Conservation (phyloP, 2,329 filamentous ascomycete species). For the Metarhizium sp. region DNA sequence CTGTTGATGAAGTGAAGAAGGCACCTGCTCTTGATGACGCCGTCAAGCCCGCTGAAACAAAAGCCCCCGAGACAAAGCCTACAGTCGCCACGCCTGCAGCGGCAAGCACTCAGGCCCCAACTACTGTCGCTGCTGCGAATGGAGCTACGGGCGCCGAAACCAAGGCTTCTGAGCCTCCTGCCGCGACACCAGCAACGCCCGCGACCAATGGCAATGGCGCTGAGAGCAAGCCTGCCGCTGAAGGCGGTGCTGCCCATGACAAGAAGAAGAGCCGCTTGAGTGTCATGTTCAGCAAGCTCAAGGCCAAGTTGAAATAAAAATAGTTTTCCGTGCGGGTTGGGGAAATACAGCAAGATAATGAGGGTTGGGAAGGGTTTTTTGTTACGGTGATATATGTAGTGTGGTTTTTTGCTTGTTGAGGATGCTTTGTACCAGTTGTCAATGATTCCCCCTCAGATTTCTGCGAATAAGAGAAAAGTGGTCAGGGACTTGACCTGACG, state of each 20-base stretch:
- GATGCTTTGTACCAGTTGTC: slow-evolving; percentile 24
- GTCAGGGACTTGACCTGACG: slow-evolving; percentile 5
- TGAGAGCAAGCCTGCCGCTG: slow-evolving; percentile 3
- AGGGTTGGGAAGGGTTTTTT: slow-evolving; percentile 6
- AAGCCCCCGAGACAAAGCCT: slow-evolving; percentile 4
- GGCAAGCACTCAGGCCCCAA: slow-evolving; percentile 9
- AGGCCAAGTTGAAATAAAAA: slow-evolving; percentile 32
- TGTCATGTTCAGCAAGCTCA: slow-evolving; percentile 50
- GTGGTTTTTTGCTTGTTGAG: slow-evolving; percentile 22
- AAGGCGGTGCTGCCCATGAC: slow-evolving; percentile 34
- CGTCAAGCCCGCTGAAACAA: slow-evolving; percentile 9
- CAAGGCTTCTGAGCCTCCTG: slow-evolving; percentile 10
- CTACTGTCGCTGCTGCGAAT: slow-evolving; percentile 11
- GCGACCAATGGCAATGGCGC: slow-evolving; percentile 2
- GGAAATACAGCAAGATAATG: slow-evolving; percentile 12
- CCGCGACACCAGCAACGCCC: neutral
- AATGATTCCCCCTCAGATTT: slow-evolving; percentile 29
- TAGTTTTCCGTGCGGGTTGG: neutral
- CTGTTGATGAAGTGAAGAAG: slow-evolving; percentile 31
- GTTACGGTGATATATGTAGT: slow-evolving; percentile 13
- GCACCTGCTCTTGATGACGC: slow-evolving; percentile 22
- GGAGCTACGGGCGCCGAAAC: slow-evolving; percentile 14
- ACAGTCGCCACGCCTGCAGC: slow-evolving; percentile 10
- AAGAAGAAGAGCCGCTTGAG: slow-evolving; percentile 61
- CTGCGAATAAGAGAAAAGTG: slow-evolving; percentile 16